phyloP scores from a whole-genome alignment of 2,329 filamentous ascomycete species.

The Trichoderma atrobrunneum region DNA sequence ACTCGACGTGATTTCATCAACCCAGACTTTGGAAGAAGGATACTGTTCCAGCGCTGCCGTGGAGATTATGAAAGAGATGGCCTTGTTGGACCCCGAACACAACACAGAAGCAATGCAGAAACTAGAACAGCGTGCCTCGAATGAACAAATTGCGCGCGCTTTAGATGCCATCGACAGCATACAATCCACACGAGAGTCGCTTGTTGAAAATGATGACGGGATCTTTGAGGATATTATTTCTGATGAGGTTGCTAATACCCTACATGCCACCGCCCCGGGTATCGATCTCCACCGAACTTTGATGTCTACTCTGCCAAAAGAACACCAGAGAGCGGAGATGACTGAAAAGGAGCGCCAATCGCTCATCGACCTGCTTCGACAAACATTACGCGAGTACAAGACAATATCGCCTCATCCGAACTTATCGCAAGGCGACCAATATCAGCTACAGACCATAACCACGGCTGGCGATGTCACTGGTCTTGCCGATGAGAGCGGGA shows the following conservation, averaged over 20 bases:
- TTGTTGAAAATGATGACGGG: background rate
- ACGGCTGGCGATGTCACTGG: too few relatives aligned
- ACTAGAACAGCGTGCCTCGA: background rate
- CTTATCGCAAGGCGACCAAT: too few relatives aligned
- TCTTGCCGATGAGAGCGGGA: too few relatives aligned
- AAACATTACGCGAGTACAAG: too few relatives aligned
- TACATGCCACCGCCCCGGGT: too few relatives aligned
- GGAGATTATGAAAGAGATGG: background rate
- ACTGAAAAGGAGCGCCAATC: too few relatives aligned
- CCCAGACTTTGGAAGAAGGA: background rate
- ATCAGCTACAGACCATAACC: too few relatives aligned
- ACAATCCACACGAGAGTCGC: background rate
- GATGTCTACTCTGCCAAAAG: too few relatives aligned
- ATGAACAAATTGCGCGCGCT: background rate
- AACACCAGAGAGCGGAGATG: too few relatives aligned
- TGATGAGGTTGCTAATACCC: background rate
- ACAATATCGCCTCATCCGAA: too few relatives aligned
- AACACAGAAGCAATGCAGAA: background rate
- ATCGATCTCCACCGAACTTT: too few relatives aligned
- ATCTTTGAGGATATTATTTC: background rate
- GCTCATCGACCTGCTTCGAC: too few relatives aligned
- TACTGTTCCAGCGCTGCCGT: background rate
- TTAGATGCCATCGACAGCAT: background rate
- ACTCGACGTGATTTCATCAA: background rate
- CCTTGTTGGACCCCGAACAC: background rate